Conservation (phyloP, 352 stramenopile genomes). For the Globisporangium alternatum region DNA sequence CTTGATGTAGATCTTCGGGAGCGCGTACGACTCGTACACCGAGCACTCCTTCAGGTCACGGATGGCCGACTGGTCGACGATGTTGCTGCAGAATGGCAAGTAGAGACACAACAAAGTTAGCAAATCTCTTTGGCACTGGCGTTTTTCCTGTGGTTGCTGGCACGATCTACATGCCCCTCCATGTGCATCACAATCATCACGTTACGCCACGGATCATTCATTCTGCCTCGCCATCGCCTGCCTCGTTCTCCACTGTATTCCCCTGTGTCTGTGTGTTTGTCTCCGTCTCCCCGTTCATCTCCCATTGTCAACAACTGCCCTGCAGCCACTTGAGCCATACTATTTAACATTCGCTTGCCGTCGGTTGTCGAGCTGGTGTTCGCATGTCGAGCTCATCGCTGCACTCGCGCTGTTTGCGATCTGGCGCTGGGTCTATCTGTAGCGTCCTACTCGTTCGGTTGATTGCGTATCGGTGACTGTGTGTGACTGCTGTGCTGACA, state of each 20-base stretch:
- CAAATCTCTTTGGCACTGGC: background rate
- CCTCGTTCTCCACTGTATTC: background rate
- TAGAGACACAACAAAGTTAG: background rate
- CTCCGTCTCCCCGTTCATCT: too few species aligned
- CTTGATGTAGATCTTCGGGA: slow-evolving; percentile 99
- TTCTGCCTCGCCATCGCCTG: background rate
- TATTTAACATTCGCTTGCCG: too few species aligned
- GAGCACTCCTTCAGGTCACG: slow-evolving; percentile 98
- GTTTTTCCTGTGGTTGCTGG: background rate
- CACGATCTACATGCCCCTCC: background rate
- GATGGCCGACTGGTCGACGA: slow-evolving; percentile 98
- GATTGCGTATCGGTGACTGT: too few species aligned
- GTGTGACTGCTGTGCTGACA: too few species aligned
- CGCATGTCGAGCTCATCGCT: too few species aligned
- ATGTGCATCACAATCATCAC: background rate
- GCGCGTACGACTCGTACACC: slow-evolving; percentile 98
- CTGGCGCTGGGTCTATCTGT: too few species aligned
- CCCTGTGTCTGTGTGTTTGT: too few species aligned
- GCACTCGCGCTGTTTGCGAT: too few species aligned
- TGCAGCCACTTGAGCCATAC: too few species aligned
- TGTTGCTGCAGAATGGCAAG: slow-evolving; percentile 81
- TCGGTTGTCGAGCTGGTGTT: too few species aligned
- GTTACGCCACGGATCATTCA: background rate
- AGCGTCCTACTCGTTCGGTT: too few species aligned
- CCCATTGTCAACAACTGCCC: too few species aligned